These are phyloP conservation scores for Wickerhamomyces alni DNA, from an alignment of 805 yeast genomes.

Conservation along the genomic window DNA sequence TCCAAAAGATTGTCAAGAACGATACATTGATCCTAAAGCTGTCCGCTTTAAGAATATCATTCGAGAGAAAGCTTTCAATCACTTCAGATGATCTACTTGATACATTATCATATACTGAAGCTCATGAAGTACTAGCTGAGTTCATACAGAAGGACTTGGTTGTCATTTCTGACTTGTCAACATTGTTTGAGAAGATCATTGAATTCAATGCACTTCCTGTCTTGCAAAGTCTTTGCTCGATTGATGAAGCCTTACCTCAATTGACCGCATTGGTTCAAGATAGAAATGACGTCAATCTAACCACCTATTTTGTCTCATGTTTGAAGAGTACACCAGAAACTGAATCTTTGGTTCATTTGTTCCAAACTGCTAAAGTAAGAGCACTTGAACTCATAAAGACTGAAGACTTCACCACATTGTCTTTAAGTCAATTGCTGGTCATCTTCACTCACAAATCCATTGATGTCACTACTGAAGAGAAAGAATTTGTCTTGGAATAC, in stretches of 20 bases:
- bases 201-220: constrained; percentile 9
- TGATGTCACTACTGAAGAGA: constrained; percentile 19
- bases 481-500: constrained; percentile 19
- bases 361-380: constrained; percentile 4
- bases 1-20: constrained; percentile 7
- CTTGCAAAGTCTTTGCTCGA: constrained; percentile 12
- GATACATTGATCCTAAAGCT: constrained; percentile 5
- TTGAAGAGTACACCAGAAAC: constrained; percentile 1
- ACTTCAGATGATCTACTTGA: constrained; percentile 4
- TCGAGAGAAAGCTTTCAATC: constrained; percentile 13
- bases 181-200: constrained; percentile 5
- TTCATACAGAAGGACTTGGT: constrained; percentile 13
- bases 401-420: constrained; percentile 27
- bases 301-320: constrained; percentile 11
- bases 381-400: constrained; percentile 15
- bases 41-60: constrained; percentile 9
- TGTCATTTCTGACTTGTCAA: constrained; percentile 9
- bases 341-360: constrained; percentile 1
- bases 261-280: constrained; percentile 7
- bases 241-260: constrained; percentile 1
- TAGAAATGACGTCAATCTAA: constrained; percentile 3
- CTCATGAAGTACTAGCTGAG: constrained; percentile 3
- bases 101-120: not conserved
- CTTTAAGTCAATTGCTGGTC: constrained; percentile 23
- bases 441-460: constrained; percentile 15